Conservation (phyloP, 1,284 basidiomycete genomes). For the Trametes versicolor region DNA sequence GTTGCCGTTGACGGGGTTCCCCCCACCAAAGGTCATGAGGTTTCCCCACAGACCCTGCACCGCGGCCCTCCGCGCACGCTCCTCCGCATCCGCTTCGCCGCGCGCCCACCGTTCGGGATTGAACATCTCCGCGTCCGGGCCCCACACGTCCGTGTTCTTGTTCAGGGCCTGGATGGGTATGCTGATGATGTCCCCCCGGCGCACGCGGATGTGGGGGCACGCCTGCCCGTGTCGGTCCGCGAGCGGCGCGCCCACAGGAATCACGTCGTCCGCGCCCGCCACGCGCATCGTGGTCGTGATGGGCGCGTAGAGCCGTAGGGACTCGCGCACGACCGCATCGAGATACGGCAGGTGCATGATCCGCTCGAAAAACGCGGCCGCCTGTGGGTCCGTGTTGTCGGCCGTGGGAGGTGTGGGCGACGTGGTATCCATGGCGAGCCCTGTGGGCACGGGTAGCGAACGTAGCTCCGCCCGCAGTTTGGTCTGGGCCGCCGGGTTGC, state of each 20-base stretch:
- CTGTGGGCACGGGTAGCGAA: slow-evolving; percentile 38
- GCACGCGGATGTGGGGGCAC: slow-evolving; percentile 56
- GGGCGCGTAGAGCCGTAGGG: slow-evolving; percentile 70
- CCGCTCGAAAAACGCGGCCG: slow-evolving; percentile 29
- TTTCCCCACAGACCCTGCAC: slow-evolving; percentile 73
- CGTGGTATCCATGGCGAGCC: slow-evolving; percentile 30
- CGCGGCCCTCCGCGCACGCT: slow-evolving; percentile 39
- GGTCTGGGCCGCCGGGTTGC: slow-evolving; percentile 61
- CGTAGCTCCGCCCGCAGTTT: slow-evolving; percentile 65
- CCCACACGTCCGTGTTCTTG: slow-evolving; percentile 69
- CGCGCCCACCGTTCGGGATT: slow-evolving; percentile 69
- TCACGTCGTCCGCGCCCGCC: slow-evolving; percentile 60
- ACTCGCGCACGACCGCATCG: slow-evolving; percentile 72
- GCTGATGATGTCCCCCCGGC: slow-evolving; percentile 66
- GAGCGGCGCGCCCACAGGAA: slow-evolving; percentile 55
- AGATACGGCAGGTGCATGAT: slow-evolving; percentile 60
- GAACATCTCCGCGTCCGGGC: slow-evolving; percentile 73
- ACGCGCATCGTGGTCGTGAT: slow-evolving; percentile 74
- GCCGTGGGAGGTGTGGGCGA: not conserved
- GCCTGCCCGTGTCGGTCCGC: slow-evolving; percentile 44
- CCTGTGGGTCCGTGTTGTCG: slow-evolving; percentile 12
- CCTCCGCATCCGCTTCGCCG: slow-evolving; percentile 36
- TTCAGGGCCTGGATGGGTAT: slow-evolving; percentile 76
- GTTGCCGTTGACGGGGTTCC: slow-evolving; percentile 60
- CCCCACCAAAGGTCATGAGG: slow-evolving; percentile 72